Percentiles rank a stretch among this genome's conserved stretches.
Conservation (phyloP, 2,329 filamentous ascomycete genomes). For the Claviceps pazoutovae region DNA sequence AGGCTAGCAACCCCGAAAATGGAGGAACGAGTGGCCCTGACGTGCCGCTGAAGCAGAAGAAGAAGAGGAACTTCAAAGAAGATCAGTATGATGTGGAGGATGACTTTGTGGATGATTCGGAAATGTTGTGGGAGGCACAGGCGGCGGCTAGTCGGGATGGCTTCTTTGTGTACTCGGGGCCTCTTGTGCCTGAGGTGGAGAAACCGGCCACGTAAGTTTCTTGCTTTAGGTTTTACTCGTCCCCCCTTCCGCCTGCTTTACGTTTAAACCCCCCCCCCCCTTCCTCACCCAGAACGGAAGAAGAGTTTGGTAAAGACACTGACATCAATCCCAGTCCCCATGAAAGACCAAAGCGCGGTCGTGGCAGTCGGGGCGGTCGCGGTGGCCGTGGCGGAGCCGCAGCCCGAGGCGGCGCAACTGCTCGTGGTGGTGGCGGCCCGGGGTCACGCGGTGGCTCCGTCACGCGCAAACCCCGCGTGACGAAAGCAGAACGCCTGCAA, state of each 20-base stretch:
- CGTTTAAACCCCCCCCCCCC: no score
- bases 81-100: constrained; percentile 76
- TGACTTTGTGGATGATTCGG: constrained; percentile 83
- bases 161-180: constrained; percentile 95
- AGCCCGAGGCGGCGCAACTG: constrained; percentile 36
- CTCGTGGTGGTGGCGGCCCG: constrained; percentile 36
- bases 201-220: constrained; percentile 40
- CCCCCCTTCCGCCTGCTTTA: background rate
- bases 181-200: constrained; percentile 74
- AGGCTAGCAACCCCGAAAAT: constrained; percentile 83
- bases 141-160: constrained; percentile 89
- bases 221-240: background rate
- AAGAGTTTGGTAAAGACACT: background rate
- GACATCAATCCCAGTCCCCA: constrained; percentile 41
- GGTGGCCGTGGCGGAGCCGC: constrained; percentile 51
- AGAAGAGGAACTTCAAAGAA: constrained; percentile 67
- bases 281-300: no score
- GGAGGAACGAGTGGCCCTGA: constrained; percentile 48
- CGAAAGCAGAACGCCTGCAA: constrained; percentile 70
- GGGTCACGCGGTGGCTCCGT: constrained; percentile 64
- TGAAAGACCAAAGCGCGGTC: constrained; percentile 56
- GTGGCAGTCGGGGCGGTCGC: constrained; percentile 36
- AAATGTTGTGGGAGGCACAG: constrained; percentile 88
- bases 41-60: constrained; percentile 51
- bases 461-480: constrained; percentile 69